Base-by-base conservation (phyloP, 2,329 filamentous ascomycete genomes). In the Samsoniella hepiali region DNA sequence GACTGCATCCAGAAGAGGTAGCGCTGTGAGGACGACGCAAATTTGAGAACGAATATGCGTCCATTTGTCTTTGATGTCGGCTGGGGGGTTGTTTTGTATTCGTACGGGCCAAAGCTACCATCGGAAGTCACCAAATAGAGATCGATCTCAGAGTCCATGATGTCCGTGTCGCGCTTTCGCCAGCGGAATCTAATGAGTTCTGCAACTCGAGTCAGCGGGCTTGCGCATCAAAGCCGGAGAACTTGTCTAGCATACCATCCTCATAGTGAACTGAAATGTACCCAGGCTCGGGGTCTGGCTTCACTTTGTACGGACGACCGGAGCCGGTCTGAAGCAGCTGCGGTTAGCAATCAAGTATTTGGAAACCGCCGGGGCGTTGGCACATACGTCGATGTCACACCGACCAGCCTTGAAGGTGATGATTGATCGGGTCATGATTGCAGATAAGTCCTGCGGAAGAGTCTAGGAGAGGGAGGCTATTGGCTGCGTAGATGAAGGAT, bases 1-100 rank as follows among this genome's bases (percentile, higher is more conserved):
- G 92, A 95, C 78, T 99, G 95, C 72, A 99, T 82, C 93, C 94
- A 99, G 81, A 98, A 99, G 65, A 97, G 83, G 77, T 98, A 84
- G 72, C 93, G 88, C 77, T 96, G 89, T 64, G 93, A 95, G 67
- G 92, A 97, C 13, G 93, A 97, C 36, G 85, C 86, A 80, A 99
- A 99, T 77, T 96, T 97, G 72, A 99, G 87, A 64, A 91, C 88
- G 75, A 93, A 97, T 75, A 99, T 88, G 71, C 95, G 91, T 68
- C 93, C 96, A 73, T 96, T 93, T 53, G 89, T 89, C 72, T 91
- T 86, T 63, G 84, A 79, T 17, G 82, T 80, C 1, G 83, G 79
- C 67, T 86, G 82, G 59, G 83, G 81, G 17, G 82, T 80, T 65
- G 81, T 78, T 62, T 81, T 82, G 63, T 81, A 79, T 67, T 91